A percentile compares a stretch with the other conserved stretches of the same genome.
Conservation (phyloP, 2,329 filamentous ascomycete genomes). For the Alternaria arborescens region DNA sequence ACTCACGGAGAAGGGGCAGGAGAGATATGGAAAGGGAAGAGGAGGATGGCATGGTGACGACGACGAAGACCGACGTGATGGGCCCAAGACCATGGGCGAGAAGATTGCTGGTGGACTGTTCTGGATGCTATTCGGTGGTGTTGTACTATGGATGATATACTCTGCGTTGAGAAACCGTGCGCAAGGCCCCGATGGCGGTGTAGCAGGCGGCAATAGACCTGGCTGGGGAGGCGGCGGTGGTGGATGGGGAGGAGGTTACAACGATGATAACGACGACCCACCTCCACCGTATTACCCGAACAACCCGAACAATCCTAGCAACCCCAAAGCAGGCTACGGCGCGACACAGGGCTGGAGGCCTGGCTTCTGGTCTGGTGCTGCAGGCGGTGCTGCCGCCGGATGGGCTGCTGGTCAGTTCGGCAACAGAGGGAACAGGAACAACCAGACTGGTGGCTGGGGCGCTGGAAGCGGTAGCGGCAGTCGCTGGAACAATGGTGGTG, state of each 20-base stretch:
- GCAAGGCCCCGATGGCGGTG: constrained; percentile 33
- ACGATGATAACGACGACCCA: constrained; percentile 55
- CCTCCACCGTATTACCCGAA: constrained; percentile 59
- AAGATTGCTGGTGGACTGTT: constrained; percentile 61
- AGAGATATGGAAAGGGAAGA: constrained; percentile 68
- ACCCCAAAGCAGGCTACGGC: constrained; percentile 32
- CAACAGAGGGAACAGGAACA: constrained; percentile 45
- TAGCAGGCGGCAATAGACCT: constrained; percentile 38
- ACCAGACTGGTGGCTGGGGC: constrained; percentile 50
- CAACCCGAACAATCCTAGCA: constrained; percentile 35
- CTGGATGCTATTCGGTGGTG: constrained; percentile 66
- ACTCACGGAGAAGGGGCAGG: constrained; percentile 79
- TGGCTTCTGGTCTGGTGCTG: constrained; percentile 77
- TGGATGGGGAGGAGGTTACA: constrained; percentile 48
- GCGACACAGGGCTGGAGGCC: constrained; percentile 67
- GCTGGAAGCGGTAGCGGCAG: constrained; percentile 43
- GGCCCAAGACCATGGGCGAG: constrained; percentile 44
- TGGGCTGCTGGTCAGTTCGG: constrained; percentile 65
- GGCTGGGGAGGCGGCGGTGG: constrained; percentile 54
- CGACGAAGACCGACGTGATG: constrained; percentile 52
- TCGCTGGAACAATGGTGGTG: constrained; percentile 49
- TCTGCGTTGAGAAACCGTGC: constrained; percentile 56
- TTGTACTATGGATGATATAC: constrained; percentile 70
- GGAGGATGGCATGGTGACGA: constrained; percentile 50
- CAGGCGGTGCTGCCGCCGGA: constrained; percentile 72